These are phyloP conservation scores for Porcisia deanei DNA, from an alignment of 208 protist genomes.

Conservation along the genomic window DNA sequence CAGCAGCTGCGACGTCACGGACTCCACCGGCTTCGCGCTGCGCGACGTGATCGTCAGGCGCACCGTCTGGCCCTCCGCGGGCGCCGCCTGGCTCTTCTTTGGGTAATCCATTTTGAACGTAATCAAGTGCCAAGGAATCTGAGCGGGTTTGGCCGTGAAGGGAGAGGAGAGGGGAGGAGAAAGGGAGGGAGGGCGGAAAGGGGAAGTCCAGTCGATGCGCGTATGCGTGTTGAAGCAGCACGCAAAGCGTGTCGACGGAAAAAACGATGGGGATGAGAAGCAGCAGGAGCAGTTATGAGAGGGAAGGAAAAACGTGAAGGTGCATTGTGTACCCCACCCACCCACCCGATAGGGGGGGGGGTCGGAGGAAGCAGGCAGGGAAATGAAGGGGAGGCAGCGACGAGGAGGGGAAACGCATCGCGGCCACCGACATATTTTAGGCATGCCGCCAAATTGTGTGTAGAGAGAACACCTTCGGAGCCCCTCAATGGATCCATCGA, in stretches of 20 bases:
- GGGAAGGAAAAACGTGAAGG: neutral
- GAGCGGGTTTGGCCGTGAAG: neutral
- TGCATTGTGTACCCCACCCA: neutral
- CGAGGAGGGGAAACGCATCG: no score
- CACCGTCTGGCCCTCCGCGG: conserved; percentile 87
- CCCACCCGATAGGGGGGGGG: no score
- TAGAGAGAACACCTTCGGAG: no score
- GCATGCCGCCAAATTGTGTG: no score
- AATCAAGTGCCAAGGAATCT: conserved; percentile 59
- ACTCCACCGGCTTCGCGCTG: conserved; percentile 97
- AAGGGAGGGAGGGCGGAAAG: neutral
- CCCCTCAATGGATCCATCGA: no score
- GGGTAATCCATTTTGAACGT: conserved; percentile 82
- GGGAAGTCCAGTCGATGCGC: neutral
- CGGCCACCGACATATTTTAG: no score
- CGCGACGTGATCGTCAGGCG: conserved; percentile 97
- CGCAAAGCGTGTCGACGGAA: neutral
- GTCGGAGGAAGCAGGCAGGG: neutral
- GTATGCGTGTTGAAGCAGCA: neutral
- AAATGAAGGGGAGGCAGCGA: neutral
- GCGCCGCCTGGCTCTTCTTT: conserved; percentile 68
- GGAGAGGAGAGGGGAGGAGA: conserved; percentile 1
- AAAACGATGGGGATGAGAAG: neutral
- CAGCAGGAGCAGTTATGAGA: neutral
- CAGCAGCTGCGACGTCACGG: conserved; percentile 96